Conservation (phyloP, 331 rosid species). For the Stylosanthes scabra region DNA sequence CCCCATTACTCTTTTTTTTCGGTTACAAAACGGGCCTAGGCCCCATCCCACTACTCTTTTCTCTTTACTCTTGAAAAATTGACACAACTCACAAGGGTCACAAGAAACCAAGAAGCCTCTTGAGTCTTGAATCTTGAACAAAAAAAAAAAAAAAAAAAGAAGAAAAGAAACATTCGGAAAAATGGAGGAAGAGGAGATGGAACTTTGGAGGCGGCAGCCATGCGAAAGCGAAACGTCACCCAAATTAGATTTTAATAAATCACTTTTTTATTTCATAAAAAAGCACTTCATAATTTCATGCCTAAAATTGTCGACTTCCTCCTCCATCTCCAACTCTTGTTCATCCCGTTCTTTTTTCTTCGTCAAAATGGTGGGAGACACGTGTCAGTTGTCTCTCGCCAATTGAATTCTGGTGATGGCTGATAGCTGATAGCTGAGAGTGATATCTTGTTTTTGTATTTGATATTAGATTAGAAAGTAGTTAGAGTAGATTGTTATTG, state of each 20-base stretch:
- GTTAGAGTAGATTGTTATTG: neutral
- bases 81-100: too few species aligned
- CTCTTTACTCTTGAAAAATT: too few species aligned
- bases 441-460: neutral
- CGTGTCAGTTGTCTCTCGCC: slow-evolving; percentile 24
- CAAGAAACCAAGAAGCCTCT: too few species aligned
- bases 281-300: neutral
- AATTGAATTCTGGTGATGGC: slow-evolving; percentile 11
- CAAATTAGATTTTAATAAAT: neutral
- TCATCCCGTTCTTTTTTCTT: neutral
- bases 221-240: neutral
- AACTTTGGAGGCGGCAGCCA: too few species aligned
- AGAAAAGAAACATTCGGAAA: too few species aligned
- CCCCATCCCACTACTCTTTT: too few species aligned
- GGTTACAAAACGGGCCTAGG: too few species aligned
- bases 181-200: neutral
- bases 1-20: too few species aligned
- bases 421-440: neutral
- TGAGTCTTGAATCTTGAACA: too few species aligned
- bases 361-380: slow-evolving; percentile 23
- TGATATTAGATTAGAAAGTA: neutral
- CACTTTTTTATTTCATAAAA: neutral
- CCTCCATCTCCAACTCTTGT: neutral
- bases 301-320: slow-evolving; percentile 3
- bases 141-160: too few species aligned